phyloP scores from a whole-genome alignment of 495 filamentous ascomycete genomes.

The Sphaerosporella brunnea region DNA sequence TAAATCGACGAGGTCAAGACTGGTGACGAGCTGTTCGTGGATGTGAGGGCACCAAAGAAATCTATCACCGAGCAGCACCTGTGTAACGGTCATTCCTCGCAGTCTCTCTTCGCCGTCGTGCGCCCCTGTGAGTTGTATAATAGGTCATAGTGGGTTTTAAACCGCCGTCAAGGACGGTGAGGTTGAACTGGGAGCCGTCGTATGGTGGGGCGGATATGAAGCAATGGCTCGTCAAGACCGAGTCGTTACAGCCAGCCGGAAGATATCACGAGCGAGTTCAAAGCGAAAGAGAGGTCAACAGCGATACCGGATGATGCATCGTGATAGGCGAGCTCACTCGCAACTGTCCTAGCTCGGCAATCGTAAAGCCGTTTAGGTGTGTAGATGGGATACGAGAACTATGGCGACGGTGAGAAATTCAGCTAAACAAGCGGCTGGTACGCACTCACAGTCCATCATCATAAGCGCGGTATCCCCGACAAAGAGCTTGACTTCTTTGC shows the following conservation, averaged over 20 bases:
- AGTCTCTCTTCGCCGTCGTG: no score
- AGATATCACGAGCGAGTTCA: constrained; percentile 22
- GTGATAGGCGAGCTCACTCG: constrained; percentile 21
- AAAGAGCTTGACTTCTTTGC: constrained; percentile 23
- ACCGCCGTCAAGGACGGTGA: constrained; percentile 24
- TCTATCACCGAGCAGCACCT: constrained; percentile 12
- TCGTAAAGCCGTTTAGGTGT: constrained; percentile 24
- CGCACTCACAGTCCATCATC: constrained; percentile 24
- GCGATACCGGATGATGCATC: constrained; percentile 21
- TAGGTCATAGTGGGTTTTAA: constrained; percentile 24
- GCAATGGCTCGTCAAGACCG: constrained; percentile 22
- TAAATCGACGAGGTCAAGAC: constrained; percentile 20
- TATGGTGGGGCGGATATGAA: constrained; percentile 19
- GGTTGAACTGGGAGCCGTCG: constrained; percentile 14
- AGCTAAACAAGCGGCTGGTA: no score
- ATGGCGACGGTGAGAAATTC: no score
- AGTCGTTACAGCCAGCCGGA: constrained; percentile 25
- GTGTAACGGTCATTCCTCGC: no score
- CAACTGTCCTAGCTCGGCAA: constrained; percentile 21
- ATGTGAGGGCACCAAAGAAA: constrained; percentile 21
- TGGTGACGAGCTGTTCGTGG: constrained; percentile 19
- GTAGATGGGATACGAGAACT: no score
- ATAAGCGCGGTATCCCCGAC: constrained; percentile 26
- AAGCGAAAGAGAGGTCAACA: constrained; percentile 18
- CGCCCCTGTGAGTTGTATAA: no score